phyloP scores from a whole-genome alignment of 108 stramenopile genomes.

The Fistulifera solaris region DNA sequence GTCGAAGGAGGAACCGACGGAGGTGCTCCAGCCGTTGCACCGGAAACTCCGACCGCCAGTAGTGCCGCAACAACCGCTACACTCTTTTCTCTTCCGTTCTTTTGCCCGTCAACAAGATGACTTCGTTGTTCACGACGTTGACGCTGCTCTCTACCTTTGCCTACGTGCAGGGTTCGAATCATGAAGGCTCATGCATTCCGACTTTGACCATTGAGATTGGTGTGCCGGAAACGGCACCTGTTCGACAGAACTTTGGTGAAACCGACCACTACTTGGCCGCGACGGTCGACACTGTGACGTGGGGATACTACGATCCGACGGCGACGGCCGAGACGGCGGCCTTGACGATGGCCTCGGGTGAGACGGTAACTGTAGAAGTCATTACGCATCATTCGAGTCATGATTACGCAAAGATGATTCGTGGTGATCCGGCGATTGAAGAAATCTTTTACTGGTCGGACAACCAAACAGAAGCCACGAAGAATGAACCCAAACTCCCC shows the following conservation, averaged over 20 bases:
- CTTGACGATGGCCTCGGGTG: constrained; percentile 16
- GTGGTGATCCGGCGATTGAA: constrained; percentile 21
- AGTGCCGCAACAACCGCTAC: too few relatives aligned
- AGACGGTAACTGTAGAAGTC: constrained; percentile 26
- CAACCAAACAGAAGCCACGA: constrained; percentile 5
- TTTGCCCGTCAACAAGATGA: background rate
- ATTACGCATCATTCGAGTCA: constrained; percentile 24
- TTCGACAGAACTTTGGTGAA: constrained; percentile 15
- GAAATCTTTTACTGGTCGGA: constrained; percentile 21
- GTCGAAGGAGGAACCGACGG: background rate
- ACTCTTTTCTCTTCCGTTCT: background rate
- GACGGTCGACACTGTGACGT: constrained; percentile 16
- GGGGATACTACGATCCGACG: constrained; percentile 24
- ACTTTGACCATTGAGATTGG: constrained; percentile 13
- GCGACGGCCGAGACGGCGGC: constrained; percentile 1
- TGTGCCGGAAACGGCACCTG: constrained; percentile 5
- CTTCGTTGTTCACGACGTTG: constrained; percentile 4
- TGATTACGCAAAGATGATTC: constrained; percentile 32
- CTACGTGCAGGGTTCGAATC: background rate
- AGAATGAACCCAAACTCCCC: constrained; percentile 19
- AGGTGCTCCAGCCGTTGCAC: background rate
- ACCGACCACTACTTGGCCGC: constrained; percentile 23
- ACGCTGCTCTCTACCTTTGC: background rate
- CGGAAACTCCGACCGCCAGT: too few relatives aligned
- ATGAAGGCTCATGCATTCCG: constrained; percentile 9